Base-by-base conservation (phyloP, 768 basidiomycete genomes). In the Agaricus subrufescens region DNA sequence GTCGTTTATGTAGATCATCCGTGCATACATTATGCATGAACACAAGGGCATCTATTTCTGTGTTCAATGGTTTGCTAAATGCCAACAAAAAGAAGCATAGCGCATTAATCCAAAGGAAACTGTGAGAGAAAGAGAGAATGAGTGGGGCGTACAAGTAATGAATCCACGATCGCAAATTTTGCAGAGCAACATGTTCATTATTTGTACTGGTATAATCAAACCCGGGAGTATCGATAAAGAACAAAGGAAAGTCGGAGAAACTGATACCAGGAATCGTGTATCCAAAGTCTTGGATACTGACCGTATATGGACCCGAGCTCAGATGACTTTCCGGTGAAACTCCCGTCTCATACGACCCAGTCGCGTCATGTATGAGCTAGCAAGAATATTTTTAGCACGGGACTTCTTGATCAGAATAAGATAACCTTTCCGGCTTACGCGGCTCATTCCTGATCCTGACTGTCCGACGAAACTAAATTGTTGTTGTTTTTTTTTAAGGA, bases 21-120 rank as follows among this genome's bases (percentile, higher is more conserved):
- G 43, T 54, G 37, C 46, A 54, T n/a, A 54, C 47, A 25, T 54
- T 54, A 19, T 54, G 53, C 45, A 54, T 54, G 26, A 47, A 54
- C 14, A 54, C 40, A n/a, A 54, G 46, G 9, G 46, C 53, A 48
- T 54, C 46, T 15, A 54, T 34, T 27, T 8, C 12, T 23, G 38
- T 29, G 23, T 23, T 39, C 11, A 15, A 2, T 4, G 14, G 45
- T 3, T 46, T 46, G 19, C 46, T 40, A 19, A 19, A 19, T 19
- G 19, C 19, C 19, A 19, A 19, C 27, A 34, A 46, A 19, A 10
- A 19, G 23, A 29, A 15, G n/a, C n/a, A 15, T 23, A 31, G 31
- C 31, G 7, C 34, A 8, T 34, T 6, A 2, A 11, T 34, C 11
- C 2, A 2, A 34, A 11, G 11, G 7, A 1, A 4, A 34, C 3